These are phyloP conservation scores for Coleophoma crateriformis DNA, from an alignment of 2,329 filamentous ascomycete genomes.

Conservation along the genomic window DNA sequence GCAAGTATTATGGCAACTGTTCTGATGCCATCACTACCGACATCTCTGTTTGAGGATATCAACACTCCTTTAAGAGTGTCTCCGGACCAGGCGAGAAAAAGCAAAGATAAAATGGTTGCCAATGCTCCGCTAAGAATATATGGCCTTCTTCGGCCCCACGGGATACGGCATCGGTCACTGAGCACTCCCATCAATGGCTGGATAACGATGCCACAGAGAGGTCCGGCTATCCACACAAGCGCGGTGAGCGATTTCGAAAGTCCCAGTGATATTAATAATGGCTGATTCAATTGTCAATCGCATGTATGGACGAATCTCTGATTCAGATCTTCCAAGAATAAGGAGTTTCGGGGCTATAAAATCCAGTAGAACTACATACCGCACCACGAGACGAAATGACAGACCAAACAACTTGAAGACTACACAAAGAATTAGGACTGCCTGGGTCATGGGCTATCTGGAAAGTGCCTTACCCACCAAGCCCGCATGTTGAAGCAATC, in stretches of 20 bases:
- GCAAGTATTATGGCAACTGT: slow-evolving; percentile 10
- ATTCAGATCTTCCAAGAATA: no score
- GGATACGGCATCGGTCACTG: slow-evolving; percentile 42
- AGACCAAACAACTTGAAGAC: background rate
- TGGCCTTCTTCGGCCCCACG: slow-evolving; percentile 44
- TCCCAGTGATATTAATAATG: slow-evolving; percentile 45
- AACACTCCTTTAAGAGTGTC: slow-evolving; percentile 28
- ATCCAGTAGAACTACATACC: background rate
- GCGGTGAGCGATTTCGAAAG: slow-evolving; percentile 45
- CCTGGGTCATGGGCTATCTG: no score
- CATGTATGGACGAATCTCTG: no score
- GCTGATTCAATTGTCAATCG: slow-evolving; percentile 22
- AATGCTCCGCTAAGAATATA: slow-evolving; percentile 44
- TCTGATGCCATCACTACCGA: slow-evolving; percentile 1
- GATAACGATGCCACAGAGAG: slow-evolving; percentile 44
- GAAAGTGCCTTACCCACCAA: no score
- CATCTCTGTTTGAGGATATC: background rate
- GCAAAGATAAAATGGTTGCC: slow-evolving; percentile 42
- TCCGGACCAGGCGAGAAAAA: slow-evolving; percentile 42
- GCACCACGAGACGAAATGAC: background rate
- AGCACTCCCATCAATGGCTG: slow-evolving; percentile 48
- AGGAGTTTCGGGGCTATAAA: background rate
- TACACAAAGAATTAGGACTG: background rate
- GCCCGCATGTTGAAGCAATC: no score
- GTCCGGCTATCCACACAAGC: slow-evolving; percentile 48